Percentiles rank a stretch among this genome's conserved stretches.
phyloP scores from a whole-genome alignment of 2,329 filamentous ascomycete genomes.

The Diaporthe amygdali region DNA sequence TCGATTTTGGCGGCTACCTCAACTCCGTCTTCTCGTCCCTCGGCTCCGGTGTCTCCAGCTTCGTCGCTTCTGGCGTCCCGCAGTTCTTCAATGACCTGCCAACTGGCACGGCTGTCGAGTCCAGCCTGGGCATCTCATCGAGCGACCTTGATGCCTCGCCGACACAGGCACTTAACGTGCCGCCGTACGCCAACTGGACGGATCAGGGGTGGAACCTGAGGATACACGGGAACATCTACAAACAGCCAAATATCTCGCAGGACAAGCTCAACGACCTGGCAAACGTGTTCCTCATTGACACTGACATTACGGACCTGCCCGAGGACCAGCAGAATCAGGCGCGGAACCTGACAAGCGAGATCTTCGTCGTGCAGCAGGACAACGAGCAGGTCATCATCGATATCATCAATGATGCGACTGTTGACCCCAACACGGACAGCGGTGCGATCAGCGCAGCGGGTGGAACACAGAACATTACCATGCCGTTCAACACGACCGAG shows the following conservation, averaged over 20 bases:
- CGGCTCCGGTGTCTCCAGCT: slow-evolving; percentile 62
- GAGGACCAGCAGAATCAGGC: slow-evolving; percentile 67
- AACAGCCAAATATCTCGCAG: slow-evolving; percentile 71
- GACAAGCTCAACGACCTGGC: slow-evolving; percentile 71
- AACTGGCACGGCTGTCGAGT: slow-evolving; percentile 63
- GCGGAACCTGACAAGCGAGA: slow-evolving; percentile 73
- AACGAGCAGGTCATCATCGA: slow-evolving; percentile 68
- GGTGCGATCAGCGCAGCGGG: slow-evolving; percentile 59
- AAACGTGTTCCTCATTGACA: slow-evolving; percentile 72
- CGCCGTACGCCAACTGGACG: slow-evolving; percentile 79
- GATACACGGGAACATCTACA: slow-evolving; percentile 83
- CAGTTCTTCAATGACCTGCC: slow-evolving; percentile 73
- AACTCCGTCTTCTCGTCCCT: slow-evolving; percentile 55
- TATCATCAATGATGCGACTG: slow-evolving; percentile 51
- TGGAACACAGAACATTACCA: slow-evolving; percentile 64
- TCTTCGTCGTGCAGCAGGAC: slow-evolving; percentile 77
- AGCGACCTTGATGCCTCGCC: slow-evolving; percentile 65
- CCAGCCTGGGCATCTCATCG: slow-evolving; percentile 64
- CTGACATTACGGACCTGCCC: slow-evolving; percentile 63
- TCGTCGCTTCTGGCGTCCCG: slow-evolving; percentile 67
- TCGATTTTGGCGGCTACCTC: slow-evolving; percentile 55
- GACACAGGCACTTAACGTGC: slow-evolving; percentile 74
- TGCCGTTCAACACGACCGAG: slow-evolving; percentile 69
- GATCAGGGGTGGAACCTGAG: slow-evolving; percentile 77
- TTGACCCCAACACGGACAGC: slow-evolving; percentile 59